Base-by-base conservation (phyloP, 805 yeast genomes). In the Ogataea degrootiae region DNA sequence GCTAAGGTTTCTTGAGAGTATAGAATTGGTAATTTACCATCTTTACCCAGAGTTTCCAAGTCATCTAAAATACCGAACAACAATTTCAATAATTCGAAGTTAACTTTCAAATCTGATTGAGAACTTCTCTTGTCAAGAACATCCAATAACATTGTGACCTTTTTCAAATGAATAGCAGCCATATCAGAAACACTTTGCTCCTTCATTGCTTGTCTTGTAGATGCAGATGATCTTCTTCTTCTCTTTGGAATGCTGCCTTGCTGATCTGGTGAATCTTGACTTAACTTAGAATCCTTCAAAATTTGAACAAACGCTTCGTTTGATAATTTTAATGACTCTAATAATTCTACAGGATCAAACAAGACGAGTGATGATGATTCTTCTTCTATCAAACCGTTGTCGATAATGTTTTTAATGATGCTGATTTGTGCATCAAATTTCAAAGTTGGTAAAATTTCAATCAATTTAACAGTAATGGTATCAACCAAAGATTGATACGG, bases 1-100 rank as follows among this genome's bases (percentile, higher is more conserved):
- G 97, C 94, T 50, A 94, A 71, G 0, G 92, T 81, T 64, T 94
- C 97, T 68, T 94, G 96, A 1, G 96, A 85, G 57, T 91, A 92
- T 40, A 87, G 72, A 5, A 92, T 92, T 4, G 99, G 96, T 52
- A 94, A 71, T 48, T 89, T 88, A 37, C 96, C 96, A 62, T 91
- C 98, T 53, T 81, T 82, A 39, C 96, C 96, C 42, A 94, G 73
- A 29, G 96, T 82, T 62, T 87, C 94, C 54, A 86, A 70, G 62
- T 87, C 94, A 44, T 87, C 79, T 43, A 87, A 69, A 35, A 84
- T 71, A 53, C 77, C 77, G 68, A 87, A 83, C 12, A 68, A 50
- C n/a, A 61, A 41, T 34, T 65, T 63, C 44, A 75, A 61, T 48
- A 79, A 67, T 43, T 68, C 73, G 40, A 60, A 55, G 6, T 69